Conservation (phyloP, 306 rosid species). For the Cucurbita argyrosperma region DNA sequence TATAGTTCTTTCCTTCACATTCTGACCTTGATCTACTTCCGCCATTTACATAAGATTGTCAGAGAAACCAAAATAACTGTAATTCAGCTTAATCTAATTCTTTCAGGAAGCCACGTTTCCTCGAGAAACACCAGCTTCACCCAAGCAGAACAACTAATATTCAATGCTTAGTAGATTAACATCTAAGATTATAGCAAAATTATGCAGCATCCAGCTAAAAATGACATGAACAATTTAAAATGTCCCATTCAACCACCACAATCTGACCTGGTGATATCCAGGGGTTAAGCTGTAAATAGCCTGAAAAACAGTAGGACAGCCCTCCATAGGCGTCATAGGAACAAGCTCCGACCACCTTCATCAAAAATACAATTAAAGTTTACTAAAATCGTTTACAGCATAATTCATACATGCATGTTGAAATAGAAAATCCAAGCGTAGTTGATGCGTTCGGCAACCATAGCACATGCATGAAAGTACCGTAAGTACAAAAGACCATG, state of each 20-base stretch:
- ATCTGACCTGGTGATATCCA: constrained; percentile 80
- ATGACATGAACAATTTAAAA: neutral
- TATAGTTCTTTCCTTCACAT: neutral
- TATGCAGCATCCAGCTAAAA: neutral
- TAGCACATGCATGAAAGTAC: neutral
- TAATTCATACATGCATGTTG: neutral
- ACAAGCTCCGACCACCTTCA: constrained; percentile 91
- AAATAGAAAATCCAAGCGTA: neutral
- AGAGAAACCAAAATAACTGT: neutral
- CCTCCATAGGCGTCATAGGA: constrained; percentile 84
- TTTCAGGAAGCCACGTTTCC: neutral
- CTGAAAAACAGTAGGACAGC: constrained; percentile 87
- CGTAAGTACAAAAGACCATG: neutral
- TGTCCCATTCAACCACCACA: constrained; percentile 6
- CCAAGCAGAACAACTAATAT: neutral
- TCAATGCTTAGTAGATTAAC: neutral
- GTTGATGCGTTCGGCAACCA: neutral
- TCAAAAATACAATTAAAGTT: neutral
- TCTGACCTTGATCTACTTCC: neutral
- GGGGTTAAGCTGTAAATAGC: constrained; percentile 70
- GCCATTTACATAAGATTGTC: neutral
- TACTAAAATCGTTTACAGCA: neutral
- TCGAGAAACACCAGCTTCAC: neutral
- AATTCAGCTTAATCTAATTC: neutral
- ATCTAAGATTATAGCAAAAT: neutral